A percentile compares a stretch with the other conserved stretches of the same genome.
These are phyloP conservation scores for Scytalidium sp. DNA, from an alignment of 2,329 filamentous ascomycete genomes.

Conservation along the genomic window DNA sequence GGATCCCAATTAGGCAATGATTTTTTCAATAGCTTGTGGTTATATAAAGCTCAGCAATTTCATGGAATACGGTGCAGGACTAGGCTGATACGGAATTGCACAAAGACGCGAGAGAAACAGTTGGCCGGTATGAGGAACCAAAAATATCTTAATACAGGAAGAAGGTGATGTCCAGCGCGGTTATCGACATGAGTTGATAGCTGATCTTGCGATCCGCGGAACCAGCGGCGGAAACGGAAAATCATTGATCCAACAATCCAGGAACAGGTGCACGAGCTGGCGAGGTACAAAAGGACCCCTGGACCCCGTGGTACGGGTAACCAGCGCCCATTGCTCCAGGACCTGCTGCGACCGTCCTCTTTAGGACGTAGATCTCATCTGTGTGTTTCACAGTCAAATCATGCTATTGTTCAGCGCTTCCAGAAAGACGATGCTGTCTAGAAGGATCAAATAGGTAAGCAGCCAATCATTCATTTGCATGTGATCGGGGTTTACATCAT, in stretches of 20 bases:
- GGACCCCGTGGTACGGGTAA: too few species aligned
- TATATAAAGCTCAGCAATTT: too few species aligned
- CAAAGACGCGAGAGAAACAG: too few species aligned
- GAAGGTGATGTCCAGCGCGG: neutral
- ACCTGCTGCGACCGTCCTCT: neutral
- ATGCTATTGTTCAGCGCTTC: neutral
- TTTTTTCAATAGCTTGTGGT: too few species aligned
- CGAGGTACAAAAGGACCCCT: too few species aligned
- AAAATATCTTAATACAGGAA: neutral
- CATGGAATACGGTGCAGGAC: too few species aligned
- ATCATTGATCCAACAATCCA: neutral
- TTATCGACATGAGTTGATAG: neutral
- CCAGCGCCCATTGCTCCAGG: too few species aligned
- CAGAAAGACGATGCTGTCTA: neutral
- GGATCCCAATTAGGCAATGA: neutral
- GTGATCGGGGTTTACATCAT: conserved; percentile 4
- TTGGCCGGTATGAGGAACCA: neutral
- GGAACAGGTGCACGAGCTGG: too few species aligned
- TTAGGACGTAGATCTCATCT: neutral
- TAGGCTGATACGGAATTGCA: too few species aligned
- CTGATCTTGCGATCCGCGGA: neutral
- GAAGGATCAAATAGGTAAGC: neutral
- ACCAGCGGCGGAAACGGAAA: neutral
- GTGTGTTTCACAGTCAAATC: neutral
- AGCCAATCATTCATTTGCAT: conserved; percentile 8